Evolutionary conservation across 192 early-diverging fungal genomes (phyloP), one percentile per base, ranked within the genome.

Genomic region (Backusella parvicylindrica): DNA sequence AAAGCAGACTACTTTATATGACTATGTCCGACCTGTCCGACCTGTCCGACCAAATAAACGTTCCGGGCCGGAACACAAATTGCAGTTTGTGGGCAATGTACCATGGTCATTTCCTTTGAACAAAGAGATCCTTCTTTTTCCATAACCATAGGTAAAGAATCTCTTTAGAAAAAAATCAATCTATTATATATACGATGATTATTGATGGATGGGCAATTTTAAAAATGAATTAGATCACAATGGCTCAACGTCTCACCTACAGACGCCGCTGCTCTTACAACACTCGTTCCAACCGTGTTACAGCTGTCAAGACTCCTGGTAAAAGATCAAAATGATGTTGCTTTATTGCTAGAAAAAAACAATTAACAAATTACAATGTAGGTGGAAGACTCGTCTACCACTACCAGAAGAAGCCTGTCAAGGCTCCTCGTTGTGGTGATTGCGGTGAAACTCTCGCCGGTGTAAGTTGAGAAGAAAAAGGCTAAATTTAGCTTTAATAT

Each of bases 371-470:
- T 1, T 9, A 37, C 9, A 47, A 13, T 38, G 21, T 68, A 86
- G 92, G 95, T 86, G 95, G 95, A 87, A 95, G 93, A 85, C 91
- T 98, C 76, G 92, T 91, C 82, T 88, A 90, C 85, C 94, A 93
- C 72, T 93, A 97, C 89, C 91, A 94, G 80, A 93, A 90, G 88
- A 99, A 99, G 93, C 91, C 91, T 74, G 94, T 91, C 82, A 90
- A 89, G 81, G 93, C 91, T 69, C 94, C 96, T 76, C 92, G 93
- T 85, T 99, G 98, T 87, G 98, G 96, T 88, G 98, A 99, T 90
- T 97, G 96, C 84, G 95, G 95, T 84, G 86, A 86, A 74, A 86
- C 88, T 68, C 92, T 99, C 73, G 79, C 96, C 77, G 98, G 98
- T 79, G 91, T 94, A 88, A 85, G 92, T 85, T 26, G 18, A 37